Evolutionary conservation across 805 yeast species (phyloP), one percentile per base, ranked within the genome.

Genomic region (Saturnispora mendoncae): DNA sequence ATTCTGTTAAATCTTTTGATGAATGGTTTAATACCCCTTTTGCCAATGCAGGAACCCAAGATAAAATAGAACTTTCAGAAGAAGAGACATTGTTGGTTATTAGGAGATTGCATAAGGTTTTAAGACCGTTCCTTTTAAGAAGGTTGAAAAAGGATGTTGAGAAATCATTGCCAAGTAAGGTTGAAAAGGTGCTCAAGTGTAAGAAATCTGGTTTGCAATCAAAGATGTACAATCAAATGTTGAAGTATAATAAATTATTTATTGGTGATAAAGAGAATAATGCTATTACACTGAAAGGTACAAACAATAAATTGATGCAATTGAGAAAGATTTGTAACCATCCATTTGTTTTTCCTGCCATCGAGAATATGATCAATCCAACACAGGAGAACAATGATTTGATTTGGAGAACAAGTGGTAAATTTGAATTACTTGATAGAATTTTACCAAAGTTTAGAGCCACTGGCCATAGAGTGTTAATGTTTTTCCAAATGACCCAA

Each of bases 21-120:
- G 94, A 84, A 56, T 84, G 94, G 94, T 84, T 84, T 57, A 84
- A 84, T 54, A 84, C 94, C 0, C 94, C 94, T 5, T 84, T 84
- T 63, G 90, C 88, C 4, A 83, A 81, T 49, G 78, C 92, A 14
- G 94, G 94, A 44, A 68, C 78, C 13, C 90, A 81, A 58, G 94
- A 84, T 52, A 80, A 80, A 58, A 69, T 84, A 39, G 92, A 79
- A 47, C 68, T 84, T 48, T 78, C 86, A 0, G 94, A 84, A 72
- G 94, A 84, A 79, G 94, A 84, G 61, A 77, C 84, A 26, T 66
- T 84, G 45, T 72, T 84, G 68, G 77, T 84, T 42, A 84, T 84
- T 54, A 69, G 92, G 66, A 78, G 94, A 75, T 71, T 84, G 58
- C 94, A 84, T 56, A 84, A 83, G 57, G 94, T 84, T 30, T 71